These are phyloP conservation scores for Colletotrichum tofieldiae DNA, from an alignment of 2,329 filamentous ascomycete genomes.

Conservation along the genomic window DNA sequence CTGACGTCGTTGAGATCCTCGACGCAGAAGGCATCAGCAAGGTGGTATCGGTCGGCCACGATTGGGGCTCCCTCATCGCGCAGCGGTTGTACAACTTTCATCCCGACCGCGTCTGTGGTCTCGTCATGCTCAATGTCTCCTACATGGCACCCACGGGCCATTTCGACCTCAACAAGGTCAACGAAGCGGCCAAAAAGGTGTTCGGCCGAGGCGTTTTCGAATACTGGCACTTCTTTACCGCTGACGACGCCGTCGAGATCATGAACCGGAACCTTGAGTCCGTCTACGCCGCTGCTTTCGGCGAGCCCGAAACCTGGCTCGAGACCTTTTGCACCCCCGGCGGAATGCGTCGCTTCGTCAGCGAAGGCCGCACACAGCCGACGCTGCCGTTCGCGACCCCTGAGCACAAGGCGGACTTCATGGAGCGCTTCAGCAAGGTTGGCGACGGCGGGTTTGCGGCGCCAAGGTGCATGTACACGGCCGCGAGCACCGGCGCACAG, in stretches of 20 bases:
- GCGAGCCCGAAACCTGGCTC: conserved; percentile 50
- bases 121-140: conserved; percentile 59
- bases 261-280: conserved; percentile 57
- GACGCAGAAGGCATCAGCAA: conserved; percentile 53
- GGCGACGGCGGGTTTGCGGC: conserved; percentile 49
- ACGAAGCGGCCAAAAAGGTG: conserved; percentile 49
- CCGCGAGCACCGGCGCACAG: conserved; percentile 44
- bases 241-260: conserved; percentile 56
- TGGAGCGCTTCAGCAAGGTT: conserved; percentile 46
- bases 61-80: conserved; percentile 62
- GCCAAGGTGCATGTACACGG: conserved; percentile 50
- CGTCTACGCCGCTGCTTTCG: conserved; percentile 54
- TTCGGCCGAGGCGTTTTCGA: conserved; percentile 56
- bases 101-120: conserved; percentile 57
- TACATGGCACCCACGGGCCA: conserved; percentile 55
- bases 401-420: conserved; percentile 47
- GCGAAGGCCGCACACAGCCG: conserved; percentile 44
- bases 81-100: conserved; percentile 60
- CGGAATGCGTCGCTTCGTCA: conserved; percentile 51
- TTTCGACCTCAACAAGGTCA: conserved; percentile 56
- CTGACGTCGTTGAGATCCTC: conserved; percentile 59
- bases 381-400: conserved; percentile 48
- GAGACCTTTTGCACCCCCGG: conserved; percentile 55
- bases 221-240: conserved; percentile 64
- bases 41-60: conserved; percentile 63